These are phyloP conservation scores for Lolium perenne DNA, from an alignment of 176 grass and related monocot species.

Conservation along the genomic window DNA sequence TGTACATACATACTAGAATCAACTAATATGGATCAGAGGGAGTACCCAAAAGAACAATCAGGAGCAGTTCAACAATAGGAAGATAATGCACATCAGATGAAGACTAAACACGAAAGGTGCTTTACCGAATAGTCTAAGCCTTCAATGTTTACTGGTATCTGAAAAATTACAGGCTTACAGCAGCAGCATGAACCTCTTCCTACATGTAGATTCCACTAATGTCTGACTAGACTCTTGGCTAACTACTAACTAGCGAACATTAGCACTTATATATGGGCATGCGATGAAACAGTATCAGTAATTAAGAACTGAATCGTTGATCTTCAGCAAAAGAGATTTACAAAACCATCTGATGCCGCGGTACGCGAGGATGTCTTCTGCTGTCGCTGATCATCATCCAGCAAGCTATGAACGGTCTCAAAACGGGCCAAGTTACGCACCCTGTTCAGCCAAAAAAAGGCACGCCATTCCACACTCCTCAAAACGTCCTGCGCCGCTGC, in stretches of 20 bases:
- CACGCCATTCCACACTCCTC: not conserved
- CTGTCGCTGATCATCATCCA: slow-evolving; percentile 24
- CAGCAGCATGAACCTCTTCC: not conserved
- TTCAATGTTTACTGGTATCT: not conserved
- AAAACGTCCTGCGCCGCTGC: slow-evolving; percentile 14
- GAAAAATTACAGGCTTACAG: slow-evolving; percentile 29
- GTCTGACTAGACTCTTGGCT: not conserved
- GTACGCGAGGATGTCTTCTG: not conserved
- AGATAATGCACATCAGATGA: not conserved
- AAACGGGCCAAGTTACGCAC: slow-evolving; percentile 10
- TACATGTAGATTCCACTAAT: not conserved
- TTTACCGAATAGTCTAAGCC: not conserved
- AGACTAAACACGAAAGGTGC: not conserved
- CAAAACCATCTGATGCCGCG: not conserved
- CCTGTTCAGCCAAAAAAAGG: slow-evolving; percentile 19
- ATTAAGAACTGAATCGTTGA: not conserved
- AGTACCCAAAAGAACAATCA: not conserved
- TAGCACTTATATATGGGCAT: not conserved
- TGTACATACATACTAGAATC: too few relatives aligned
- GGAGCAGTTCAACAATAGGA: not conserved
- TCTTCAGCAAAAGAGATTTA: not conserved
- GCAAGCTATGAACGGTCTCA: not conserved
- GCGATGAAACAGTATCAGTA: not conserved
- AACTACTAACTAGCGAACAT: slow-evolving; percentile 12
- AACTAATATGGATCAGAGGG: too few relatives aligned